Evolutionary conservation across 441 rosid species (phyloP), one percentile per base, ranked within the genome.

Genomic region (Euphorbia schlechtendalii): DNA sequence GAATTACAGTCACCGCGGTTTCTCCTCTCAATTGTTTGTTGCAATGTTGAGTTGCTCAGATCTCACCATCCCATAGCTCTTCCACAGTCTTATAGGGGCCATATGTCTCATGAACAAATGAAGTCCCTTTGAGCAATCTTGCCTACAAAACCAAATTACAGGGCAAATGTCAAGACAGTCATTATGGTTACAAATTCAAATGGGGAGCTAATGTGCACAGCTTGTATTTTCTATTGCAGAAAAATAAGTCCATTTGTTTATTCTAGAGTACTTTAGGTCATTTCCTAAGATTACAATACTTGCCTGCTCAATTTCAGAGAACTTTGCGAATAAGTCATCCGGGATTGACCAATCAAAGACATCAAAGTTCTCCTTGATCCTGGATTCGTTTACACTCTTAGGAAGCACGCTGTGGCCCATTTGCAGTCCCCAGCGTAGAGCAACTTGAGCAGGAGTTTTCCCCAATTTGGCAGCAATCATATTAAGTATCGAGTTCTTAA

Each of bases 41-140:
- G n/a, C 49, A 30, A 27, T 32, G 3, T 3, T 6, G 3, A 17
- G 51, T 18, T 55, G 59, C 75, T 82, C 73, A 89, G 34, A 87
- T 67, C 76, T 92, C 96, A 66, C 92, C 96, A 63, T 92, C 96
- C 98, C 96, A 89, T 3, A 89, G 78, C 32, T 92, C 93, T 66
- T 83, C 86, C 7, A 82, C n/a, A 30, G 80, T 80, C 83, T 59
- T 86, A 59, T 92, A 89, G 15, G 76, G 64, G 15, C 96, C 77
- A 3, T 5, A 60, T 3, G 82, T 79, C 75, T 86, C 86, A 48
- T 86, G 81, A 17, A 41, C 81, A 73, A 85, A 85, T 17, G 65
- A 55, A 55, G 74, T 61, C 22, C 96, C 98, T 68, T 81, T 76
- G 49, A 87, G 13, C 21, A 89, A 75, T 65, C 88, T 86, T 28